A percentile compares a stretch with the other conserved stretches of the same genome.
Evolutionary conservation across 1,284 basidiomycete genomes (phyloP).

Genomic region (Coniferiporia weirii): DNA sequence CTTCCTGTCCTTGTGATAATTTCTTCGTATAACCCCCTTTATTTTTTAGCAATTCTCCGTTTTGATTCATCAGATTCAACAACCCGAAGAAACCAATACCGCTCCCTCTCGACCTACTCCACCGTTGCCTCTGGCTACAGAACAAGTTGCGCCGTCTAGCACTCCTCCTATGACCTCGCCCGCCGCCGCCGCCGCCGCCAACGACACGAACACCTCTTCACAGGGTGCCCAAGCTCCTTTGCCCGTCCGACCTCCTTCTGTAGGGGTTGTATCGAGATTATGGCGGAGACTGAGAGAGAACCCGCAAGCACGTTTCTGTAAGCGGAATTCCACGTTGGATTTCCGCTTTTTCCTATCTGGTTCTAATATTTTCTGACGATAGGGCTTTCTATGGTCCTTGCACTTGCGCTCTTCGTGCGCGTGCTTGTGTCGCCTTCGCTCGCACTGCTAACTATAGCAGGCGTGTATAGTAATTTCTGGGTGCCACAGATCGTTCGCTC

Average conservation of each 20-base stretch:
- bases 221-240: background rate
- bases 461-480: conserved; percentile 77
- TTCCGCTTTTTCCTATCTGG: background rate
- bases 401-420: conserved; percentile 65
- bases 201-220: background rate
- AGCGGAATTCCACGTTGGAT: conserved; percentile 21
- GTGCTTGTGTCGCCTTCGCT: conserved; percentile 69
- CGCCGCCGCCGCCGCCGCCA: conserved; percentile 13
- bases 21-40: background rate
- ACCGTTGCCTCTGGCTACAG: conserved; percentile 23
- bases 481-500: conserved; percentile 80
- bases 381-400: conserved; percentile 67
- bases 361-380: background rate
- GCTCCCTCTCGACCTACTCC: conserved; percentile 21
- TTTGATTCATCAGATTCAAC: conserved; percentile 76
- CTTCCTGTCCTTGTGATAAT: background rate
- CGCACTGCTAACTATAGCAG: conserved; percentile 64
- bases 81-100: conserved; percentile 56
- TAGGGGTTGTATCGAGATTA: conserved; percentile 32
- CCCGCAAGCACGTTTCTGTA: conserved; percentile 68
- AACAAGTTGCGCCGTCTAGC: conserved; percentile 16
- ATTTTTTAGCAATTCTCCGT: conserved; percentile 71
- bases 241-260: conserved; percentile 35
- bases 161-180: conserved; percentile 20
- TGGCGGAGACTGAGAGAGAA: conserved; percentile 31